Evolutionary conservation across 495 filamentous ascomycete genomes (phyloP).

Genomic region (Immersiella caudata): DNA sequence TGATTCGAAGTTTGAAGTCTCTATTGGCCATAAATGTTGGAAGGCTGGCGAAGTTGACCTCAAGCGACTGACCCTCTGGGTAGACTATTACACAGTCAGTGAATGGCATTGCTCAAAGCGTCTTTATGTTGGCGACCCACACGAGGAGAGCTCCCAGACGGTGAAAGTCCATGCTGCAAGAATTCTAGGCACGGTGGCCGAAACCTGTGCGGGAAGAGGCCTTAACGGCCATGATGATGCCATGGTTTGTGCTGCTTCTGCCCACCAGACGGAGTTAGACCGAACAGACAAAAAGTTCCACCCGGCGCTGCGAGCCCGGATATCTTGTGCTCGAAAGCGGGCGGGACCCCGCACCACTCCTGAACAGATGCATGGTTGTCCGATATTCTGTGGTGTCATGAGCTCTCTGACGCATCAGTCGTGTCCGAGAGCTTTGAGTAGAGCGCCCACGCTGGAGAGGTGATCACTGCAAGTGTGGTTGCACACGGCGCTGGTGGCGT

Average conservation of each 20-base stretch:
- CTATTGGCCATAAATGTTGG: neutral
- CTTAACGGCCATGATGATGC: neutral
- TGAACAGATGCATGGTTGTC: neutral
- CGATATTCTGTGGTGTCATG: neutral
- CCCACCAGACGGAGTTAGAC: too few relatives aligned
- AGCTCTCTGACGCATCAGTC: neutral
- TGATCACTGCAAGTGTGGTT: neutral
- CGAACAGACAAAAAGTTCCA: too few relatives aligned
- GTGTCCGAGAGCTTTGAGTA: neutral
- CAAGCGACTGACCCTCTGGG: neutral
- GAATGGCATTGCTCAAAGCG: neutral
- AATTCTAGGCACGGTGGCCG: neutral
- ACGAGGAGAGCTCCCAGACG: neutral
- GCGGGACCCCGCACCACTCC: too few relatives aligned
- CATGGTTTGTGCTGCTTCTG: neutral
- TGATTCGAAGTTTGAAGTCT: neutral
- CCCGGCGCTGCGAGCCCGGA: too few relatives aligned
- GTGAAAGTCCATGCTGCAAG: neutral
- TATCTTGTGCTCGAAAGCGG: too few relatives aligned
- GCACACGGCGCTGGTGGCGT: neutral
- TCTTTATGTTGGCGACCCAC: neutral
- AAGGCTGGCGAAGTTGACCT: neutral
- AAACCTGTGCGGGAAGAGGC: neutral
- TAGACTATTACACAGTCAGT: neutral
- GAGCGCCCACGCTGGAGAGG: neutral